Base-by-base conservation (phyloP, 495 filamentous ascomycete genomes). In the Aspergillus sparsus region DNA sequence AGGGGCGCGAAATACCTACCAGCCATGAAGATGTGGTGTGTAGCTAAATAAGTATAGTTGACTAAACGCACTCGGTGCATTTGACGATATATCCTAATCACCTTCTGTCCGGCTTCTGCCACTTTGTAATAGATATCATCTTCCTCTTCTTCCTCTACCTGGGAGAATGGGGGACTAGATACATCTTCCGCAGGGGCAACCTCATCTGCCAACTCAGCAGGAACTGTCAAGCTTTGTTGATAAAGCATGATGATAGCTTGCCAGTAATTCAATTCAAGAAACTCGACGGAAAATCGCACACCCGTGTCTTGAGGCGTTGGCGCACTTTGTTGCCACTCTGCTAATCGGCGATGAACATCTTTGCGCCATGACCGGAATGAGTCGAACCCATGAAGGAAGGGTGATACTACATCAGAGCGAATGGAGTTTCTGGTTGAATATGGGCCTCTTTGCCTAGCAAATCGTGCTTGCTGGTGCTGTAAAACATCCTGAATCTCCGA, bases 201-300 rank as follows among this genome's bases (percentile, higher is more conserved):
- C 72, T 96, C 92, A 18, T 87, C 87, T 47, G 91, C 90, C 54
- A 97, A 83, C 58, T 89, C 82, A 5, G 88, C 84, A 11, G 93
- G 93, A n/a, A 93, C 90, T 16, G 89, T 90, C 49, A 98, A 76
- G 67, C 90, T 93, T 66, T 96, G 93, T 55, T 93, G 82, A 71
- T 97, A 98, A 4, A 98, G 83, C 90, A 96, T 90, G 62, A 98
- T 95, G 55, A 97, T 85, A n/a, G 92, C 90, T 71, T 98, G 93
- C 91, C 92, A 98, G 70, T 97, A 98, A 68, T 98, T 98, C 50
- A 98, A 74, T 60, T 97, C 91, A 6, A 97, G 77, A 62, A 97
- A 93, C 50, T 95, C 85, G 8, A 88, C 84, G 6, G 87, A 89
- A 71, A 98, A 97, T 7, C 84, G 82, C 21, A 98, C 93, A 8